A percentile compares a stretch with the other conserved stretches of the same genome.
Evolutionary conservation across 768 basidiomycete genomes (phyloP).

Genomic region (Gloeostereum incarnatum): DNA sequence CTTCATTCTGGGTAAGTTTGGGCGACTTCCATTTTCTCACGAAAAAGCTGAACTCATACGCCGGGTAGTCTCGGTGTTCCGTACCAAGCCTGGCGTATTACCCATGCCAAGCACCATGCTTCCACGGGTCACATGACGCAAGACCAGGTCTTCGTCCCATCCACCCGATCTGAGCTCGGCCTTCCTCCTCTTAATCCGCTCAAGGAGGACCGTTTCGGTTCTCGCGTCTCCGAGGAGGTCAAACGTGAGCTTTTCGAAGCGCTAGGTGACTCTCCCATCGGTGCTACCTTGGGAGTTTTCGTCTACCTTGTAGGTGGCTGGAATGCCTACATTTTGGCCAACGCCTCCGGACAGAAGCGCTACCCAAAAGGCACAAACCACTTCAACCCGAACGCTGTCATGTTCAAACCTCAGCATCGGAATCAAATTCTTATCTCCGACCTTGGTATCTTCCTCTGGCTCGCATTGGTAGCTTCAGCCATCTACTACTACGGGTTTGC

Average conservation of each 20-base stretch:
- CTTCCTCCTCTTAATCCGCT: slow-evolving; percentile 58
- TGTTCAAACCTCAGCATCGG: slow-evolving; percentile 81
- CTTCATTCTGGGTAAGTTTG: slow-evolving; percentile 75
- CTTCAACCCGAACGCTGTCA: slow-evolving; percentile 67
- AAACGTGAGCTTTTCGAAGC: slow-evolving; percentile 76
- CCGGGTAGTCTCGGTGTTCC: slow-evolving; percentile 76
- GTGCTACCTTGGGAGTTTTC: slow-evolving; percentile 41
- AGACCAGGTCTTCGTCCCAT: slow-evolving; percentile 93
- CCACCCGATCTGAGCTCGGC: slow-evolving; percentile 69
- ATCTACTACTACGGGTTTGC: slow-evolving; percentile 55
- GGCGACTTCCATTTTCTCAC: slow-evolving; percentile 5
- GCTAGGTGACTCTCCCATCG: slow-evolving; percentile 84
- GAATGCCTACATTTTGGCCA: slow-evolving; percentile 74
- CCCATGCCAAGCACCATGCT: slow-evolving; percentile 93
- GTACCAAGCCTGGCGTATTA: slow-evolving; percentile 94
- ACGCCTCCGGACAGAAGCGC: slow-evolving; percentile 77
- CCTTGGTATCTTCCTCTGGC: slow-evolving; percentile 70
- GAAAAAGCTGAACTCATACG: slow-evolving; percentile 11
- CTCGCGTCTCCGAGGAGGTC: slow-evolving; percentile 56
- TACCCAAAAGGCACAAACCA: slow-evolving; percentile 82
- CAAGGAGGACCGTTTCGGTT: slow-evolving; percentile 57
- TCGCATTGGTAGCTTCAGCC: slow-evolving; percentile 46
- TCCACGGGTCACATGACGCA: slow-evolving; percentile 89
- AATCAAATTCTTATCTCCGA: slow-evolving; percentile 75
- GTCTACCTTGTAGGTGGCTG: slow-evolving; percentile 74